Evolutionary conservation across 176 grass and related monocot genomes (phyloP), one percentile per base, ranked within the genome.

Genomic region (Phoenix roebelenii): DNA sequence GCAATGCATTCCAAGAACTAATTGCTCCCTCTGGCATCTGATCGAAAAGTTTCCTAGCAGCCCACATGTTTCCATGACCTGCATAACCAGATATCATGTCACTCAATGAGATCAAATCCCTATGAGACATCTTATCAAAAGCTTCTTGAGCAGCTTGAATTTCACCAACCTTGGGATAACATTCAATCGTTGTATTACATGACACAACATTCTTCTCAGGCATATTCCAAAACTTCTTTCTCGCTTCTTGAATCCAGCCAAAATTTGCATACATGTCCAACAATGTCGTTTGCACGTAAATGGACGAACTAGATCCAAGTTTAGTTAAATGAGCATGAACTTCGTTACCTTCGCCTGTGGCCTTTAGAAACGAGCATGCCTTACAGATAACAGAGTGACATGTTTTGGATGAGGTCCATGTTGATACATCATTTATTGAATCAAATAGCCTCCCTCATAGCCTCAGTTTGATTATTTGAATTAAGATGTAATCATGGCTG

Each of bases 91-190:
- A 63, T 74, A 88, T 88, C 18, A 88, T 50, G 0, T 66, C 68
- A 23, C 83, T 77, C 85, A 80, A 88, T 1, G 85, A 71, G 68
- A 88, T 76, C 0, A 60, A 25, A 51, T 83, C 80, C 73, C 19
- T 73, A 18, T 66, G 54, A 6, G 0, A 7, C 73, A 83, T 88
- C 15, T 58, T 23, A 17, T 80, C 72, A 1, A 83, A 88, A 61
- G 83, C 73, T 49, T 56, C 26, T 7, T 5, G 39, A 0, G 69
- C 76, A 55, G 73, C 55, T 19, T n/a, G 64, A 35, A 88, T 35
- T 22, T 77, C 48, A 22, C 72, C 72, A 9, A 23, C 73, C 23
- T 74, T 80, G 22, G 67, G 50, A 59, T 83, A 74, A 5, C 77
- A 78, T 0, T 61, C 54, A 15, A 79, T 32, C 81, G 78, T 68